These are phyloP conservation scores for Ophiostoma ips DNA, from an alignment of 2,329 filamentous ascomycete species.

Conservation along the genomic window DNA sequence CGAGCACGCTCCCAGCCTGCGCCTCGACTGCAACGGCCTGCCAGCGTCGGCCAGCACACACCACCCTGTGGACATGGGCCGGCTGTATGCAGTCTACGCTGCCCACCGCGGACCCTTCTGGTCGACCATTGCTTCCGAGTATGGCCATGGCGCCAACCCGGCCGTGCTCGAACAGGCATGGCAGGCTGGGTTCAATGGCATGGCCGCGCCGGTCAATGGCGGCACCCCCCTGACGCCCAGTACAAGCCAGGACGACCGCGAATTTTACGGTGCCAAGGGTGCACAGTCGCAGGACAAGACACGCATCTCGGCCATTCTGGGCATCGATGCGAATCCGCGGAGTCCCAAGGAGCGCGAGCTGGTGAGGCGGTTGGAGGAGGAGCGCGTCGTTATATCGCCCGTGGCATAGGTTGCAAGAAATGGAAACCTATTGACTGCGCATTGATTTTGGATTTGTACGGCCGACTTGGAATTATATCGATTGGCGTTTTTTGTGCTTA, in stretches of 20 bases:
- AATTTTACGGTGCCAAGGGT: constrained; percentile 23
- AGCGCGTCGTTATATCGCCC: constrained; percentile 15
- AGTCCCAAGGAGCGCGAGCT: constrained; percentile 44
- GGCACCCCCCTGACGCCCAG: constrained; percentile 11
- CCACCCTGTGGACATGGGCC: constrained; percentile 45
- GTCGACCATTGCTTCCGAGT: constrained; percentile 57
- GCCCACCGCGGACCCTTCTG: constrained; percentile 59
- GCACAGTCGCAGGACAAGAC: constrained; percentile 32
- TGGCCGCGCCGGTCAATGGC: background rate
- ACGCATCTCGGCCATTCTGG: constrained; percentile 48
- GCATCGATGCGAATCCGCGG: constrained; percentile 43
- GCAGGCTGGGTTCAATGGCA: constrained; percentile 24
- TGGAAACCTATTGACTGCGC: background rate
- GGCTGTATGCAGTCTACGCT: constrained; percentile 57
- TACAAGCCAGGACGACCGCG: constrained; percentile 25
- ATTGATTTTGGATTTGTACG: background rate
- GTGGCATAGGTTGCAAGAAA: constrained; percentile 1
- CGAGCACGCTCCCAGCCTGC: constrained; percentile 25
- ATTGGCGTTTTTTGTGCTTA: no score
- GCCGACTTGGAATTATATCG: background rate
- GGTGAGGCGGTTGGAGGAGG: constrained; percentile 34
- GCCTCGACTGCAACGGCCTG: constrained; percentile 43
- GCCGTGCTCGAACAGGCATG: constrained; percentile 58
- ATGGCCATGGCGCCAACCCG: constrained; percentile 49
- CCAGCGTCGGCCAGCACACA: constrained; percentile 23